Evolutionary conservation across 1,139 yeast species (phyloP).

Genomic region (Geotrichum klebahnii): DNA sequence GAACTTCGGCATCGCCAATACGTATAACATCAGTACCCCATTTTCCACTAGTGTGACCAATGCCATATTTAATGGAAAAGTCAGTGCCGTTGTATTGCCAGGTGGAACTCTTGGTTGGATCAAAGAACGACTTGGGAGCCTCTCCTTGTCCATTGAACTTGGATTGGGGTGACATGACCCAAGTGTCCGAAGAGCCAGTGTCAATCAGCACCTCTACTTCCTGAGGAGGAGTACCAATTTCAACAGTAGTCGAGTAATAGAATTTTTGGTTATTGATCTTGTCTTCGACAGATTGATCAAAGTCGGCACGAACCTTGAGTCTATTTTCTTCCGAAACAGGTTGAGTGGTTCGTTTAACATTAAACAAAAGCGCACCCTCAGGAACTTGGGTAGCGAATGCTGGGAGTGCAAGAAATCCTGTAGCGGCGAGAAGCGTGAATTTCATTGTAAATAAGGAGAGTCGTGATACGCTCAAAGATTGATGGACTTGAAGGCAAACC

Average conservation of each 20-base stretch:
- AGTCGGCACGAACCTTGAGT: slow-evolving; percentile 24
- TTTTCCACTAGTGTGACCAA: slow-evolving; percentile 55
- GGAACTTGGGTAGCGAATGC: slow-evolving; percentile 23
- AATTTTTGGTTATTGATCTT: slow-evolving; percentile 37
- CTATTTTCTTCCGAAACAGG: slow-evolving; percentile 24
- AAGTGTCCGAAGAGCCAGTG: slow-evolving; percentile 44
- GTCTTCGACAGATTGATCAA: slow-evolving; percentile 31
- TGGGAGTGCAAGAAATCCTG: slow-evolving; percentile 19
- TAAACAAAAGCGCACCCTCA: slow-evolving; percentile 29
- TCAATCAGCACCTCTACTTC: slow-evolving; percentile 40
- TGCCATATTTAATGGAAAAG: slow-evolving; percentile 56
- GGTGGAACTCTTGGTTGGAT: slow-evolving; percentile 46
- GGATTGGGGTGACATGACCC: slow-evolving; percentile 33
- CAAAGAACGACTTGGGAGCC: slow-evolving; percentile 41
- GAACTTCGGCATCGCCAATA: slow-evolving; percentile 43
- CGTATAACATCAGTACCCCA: slow-evolving; percentile 52
- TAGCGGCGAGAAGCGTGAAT: slow-evolving; percentile 15
- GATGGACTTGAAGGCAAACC: not conserved
- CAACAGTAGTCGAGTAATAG: slow-evolving; percentile 37
- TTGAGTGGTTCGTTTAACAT: slow-evolving; percentile 27
- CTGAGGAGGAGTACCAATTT: slow-evolving; percentile 41
- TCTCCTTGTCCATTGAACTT: slow-evolving; percentile 25
- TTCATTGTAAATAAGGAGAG: slow-evolving; percentile 9
- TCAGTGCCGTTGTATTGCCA: slow-evolving; percentile 47
- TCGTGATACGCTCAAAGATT: not conserved